Evolutionary conservation across 805 yeast genomes (phyloP).

Genomic region (Novakomyces olei): DNA sequence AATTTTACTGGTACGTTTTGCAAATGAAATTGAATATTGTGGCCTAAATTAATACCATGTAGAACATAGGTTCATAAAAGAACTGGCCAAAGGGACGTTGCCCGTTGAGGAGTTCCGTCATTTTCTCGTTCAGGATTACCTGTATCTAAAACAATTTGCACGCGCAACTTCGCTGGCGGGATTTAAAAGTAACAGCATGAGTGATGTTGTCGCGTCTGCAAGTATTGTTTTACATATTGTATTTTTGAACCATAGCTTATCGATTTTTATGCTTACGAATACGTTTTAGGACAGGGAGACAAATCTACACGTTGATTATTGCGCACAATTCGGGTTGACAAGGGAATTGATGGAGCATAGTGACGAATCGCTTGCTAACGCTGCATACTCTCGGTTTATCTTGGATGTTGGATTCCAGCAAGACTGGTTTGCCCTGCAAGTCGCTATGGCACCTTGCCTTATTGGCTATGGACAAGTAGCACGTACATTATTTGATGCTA

Average conservation of each 20-base stretch:
- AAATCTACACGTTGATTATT: slow-evolving; percentile 29
- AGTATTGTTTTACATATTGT: slow-evolving; percentile 29
- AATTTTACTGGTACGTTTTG: no score
- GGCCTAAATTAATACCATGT: no score
- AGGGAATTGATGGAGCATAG: slow-evolving; percentile 23
- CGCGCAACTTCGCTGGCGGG: slow-evolving; percentile 43
- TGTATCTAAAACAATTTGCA: slow-evolving; percentile 46
- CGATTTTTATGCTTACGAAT: no score
- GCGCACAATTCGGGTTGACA: slow-evolving; percentile 22
- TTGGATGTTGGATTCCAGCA: slow-evolving; percentile 28
- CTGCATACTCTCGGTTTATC: slow-evolving; percentile 39
- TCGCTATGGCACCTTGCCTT: slow-evolving; percentile 55
- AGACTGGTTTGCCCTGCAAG: slow-evolving; percentile 42
- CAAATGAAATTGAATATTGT: no score
- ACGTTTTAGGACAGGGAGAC: no score
- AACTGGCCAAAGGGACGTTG: slow-evolving; percentile 30
- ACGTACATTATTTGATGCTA: slow-evolving; percentile 16
- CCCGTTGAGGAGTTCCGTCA: slow-evolving; percentile 29
- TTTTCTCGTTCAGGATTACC: slow-evolving; percentile 33
- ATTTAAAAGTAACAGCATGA: slow-evolving; percentile 34
- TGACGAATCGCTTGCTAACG: slow-evolving; percentile 33
- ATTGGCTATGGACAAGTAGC: slow-evolving; percentile 48
- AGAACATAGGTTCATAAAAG: slow-evolving; percentile 37
- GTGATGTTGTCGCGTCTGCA: slow-evolving; percentile 23
- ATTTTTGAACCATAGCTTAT: no score